Percentiles rank a stretch among this genome's conserved stretches.
These are phyloP conservation scores for Baeospora myosura DNA, from an alignment of 1,284 basidiomycete species.

Conservation along the genomic window DNA sequence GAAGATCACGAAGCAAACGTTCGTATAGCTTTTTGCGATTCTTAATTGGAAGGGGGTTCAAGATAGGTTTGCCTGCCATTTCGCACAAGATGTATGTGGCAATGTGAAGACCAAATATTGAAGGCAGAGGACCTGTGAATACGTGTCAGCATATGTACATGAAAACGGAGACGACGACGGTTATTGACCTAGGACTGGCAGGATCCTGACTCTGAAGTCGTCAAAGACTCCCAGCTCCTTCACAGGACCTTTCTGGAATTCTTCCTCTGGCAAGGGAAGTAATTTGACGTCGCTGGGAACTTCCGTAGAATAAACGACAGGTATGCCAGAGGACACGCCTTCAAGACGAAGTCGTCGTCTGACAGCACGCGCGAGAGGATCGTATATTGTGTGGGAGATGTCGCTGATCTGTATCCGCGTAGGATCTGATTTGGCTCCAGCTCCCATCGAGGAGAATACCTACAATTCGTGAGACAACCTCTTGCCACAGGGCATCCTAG, in stretches of 20 bases:
- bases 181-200: constrained; percentile 72
- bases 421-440: constrained; percentile 94
- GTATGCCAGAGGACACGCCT: constrained; percentile 71
- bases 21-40: constrained; percentile 81
- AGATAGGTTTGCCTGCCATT: constrained; percentile 75
- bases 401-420: constrained; percentile 94
- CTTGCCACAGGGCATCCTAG: neutral
- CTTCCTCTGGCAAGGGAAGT: constrained; percentile 86
- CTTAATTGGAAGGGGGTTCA: constrained; percentile 78
- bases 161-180: neutral
- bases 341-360: constrained; percentile 70
- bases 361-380: constrained; percentile 90
- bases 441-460: constrained; percentile 97
- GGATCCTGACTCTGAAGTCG: constrained; percentile 87
- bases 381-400: constrained; percentile 89
- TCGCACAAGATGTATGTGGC: constrained; percentile 84
- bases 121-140: constrained; percentile 65
- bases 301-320: constrained; percentile 96
- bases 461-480: constrained; percentile 19
- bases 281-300: constrained; percentile 84
- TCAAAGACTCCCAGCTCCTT: constrained; percentile 90
- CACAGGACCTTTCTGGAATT: constrained; percentile 85
- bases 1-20: constrained; percentile 69
- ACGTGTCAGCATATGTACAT: neutral
- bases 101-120: constrained; percentile 83